phyloP scores from a whole-genome alignment of 2,329 filamentous ascomycete genomes.

The Claviceps arundinis region DNA sequence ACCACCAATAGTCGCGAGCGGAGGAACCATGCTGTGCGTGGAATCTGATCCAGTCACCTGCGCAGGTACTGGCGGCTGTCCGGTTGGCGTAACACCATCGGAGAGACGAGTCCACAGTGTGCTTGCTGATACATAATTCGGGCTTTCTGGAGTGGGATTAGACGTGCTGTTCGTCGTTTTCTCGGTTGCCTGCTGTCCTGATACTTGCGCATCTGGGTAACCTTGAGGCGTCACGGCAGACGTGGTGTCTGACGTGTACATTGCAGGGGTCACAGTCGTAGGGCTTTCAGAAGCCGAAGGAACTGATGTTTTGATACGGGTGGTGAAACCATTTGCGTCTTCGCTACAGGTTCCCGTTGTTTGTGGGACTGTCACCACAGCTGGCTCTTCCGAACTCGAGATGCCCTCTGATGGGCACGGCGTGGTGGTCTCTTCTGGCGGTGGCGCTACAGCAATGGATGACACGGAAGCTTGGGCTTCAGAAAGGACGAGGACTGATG shows the following conservation, averaged over 20 bases:
- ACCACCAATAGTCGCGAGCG: constrained; percentile 12
- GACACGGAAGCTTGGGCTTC: neutral
- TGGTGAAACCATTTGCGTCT: neutral
- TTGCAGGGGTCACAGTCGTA: neutral
- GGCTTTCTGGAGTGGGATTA: constrained; percentile 3
- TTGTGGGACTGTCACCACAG: neutral
- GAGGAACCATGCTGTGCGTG: constrained; percentile 9
- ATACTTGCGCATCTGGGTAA: neutral
- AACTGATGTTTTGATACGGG: neutral
- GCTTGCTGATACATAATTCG: constrained; percentile 10
- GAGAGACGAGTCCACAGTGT: constrained; percentile 13
- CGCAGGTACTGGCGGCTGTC: constrained; percentile 13
- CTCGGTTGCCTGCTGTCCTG: constrained; percentile 2
- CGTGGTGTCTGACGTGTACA: constrained; percentile 1
- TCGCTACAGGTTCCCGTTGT: constrained; percentile 2
- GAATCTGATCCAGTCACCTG: constrained; percentile 17
- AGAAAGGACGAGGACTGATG: neutral
- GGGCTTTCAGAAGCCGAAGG: neutral
- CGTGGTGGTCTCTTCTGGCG: neutral
- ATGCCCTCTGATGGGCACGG: constrained; percentile 1
- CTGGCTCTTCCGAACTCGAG: neutral
- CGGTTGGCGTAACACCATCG: constrained; percentile 7
- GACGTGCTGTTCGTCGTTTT: constrained; percentile 7
- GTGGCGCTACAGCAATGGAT: neutral
- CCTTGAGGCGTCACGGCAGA: constrained; percentile 1